These are phyloP conservation scores for Berberis vulgaris DNA, from an alignment of 164 flowering plant genomes.

Conservation along the genomic window DNA sequence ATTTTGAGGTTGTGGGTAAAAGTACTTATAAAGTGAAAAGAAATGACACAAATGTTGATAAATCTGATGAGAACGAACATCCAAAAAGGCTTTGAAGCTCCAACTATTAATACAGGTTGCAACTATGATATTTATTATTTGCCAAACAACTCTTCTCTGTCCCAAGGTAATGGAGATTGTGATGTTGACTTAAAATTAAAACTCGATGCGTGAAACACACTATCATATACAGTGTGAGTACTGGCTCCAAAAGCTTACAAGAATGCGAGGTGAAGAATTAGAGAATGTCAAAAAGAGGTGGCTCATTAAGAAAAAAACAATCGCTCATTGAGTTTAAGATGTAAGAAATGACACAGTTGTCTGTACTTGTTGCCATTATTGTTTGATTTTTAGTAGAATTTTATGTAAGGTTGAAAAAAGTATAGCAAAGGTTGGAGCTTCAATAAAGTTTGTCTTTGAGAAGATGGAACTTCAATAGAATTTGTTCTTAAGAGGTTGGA, in stretches of 20 bases:
- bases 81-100: slow-evolving; percentile 11
- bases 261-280: slow-evolving; percentile 47
- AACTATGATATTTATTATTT: slow-evolving; percentile 21
- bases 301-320: slow-evolving; percentile 32
- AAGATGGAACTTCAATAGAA: too few species aligned
- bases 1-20: slow-evolving; percentile 9
- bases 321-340: too few species aligned
- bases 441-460: too few species aligned
- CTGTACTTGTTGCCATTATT: too few species aligned
- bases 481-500: too few species aligned
- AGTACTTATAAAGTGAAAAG: slow-evolving; percentile 4
- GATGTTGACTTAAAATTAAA: slow-evolving; percentile 42
- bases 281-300: slow-evolving; percentile 52
- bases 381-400: too few species aligned
- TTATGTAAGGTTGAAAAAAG: too few species aligned
- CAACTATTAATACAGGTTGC: slow-evolving; percentile 10
- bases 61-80: slow-evolving; percentile 7
- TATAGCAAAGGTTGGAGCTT: too few species aligned
- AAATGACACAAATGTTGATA: slow-evolving; percentile 4
- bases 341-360: too few species aligned
- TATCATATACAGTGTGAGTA: slow-evolving; percentile 21
- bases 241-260: slow-evolving; percentile 41
- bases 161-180: slow-evolving; percentile 28
- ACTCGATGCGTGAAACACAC: slow-evolving; percentile 42
- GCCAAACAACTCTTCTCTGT: slow-evolving; percentile 19